Conservation (phyloP, 2,329 filamentous ascomycete species). For the Rachicladosporium sp. region DNA sequence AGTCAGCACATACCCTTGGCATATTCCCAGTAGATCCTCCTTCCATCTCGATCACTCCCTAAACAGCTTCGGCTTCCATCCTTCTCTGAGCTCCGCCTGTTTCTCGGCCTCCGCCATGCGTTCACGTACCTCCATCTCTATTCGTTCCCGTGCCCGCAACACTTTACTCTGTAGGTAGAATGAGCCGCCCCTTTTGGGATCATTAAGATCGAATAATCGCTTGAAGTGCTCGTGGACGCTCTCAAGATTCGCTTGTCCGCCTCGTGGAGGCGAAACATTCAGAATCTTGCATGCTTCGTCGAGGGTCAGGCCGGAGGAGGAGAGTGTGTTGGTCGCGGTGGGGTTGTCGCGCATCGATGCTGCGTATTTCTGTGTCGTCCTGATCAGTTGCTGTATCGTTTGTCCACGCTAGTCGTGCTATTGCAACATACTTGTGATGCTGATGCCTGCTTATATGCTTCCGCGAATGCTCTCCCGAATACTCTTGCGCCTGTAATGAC, state of each 20-base stretch:
- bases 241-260: conserved; percentile 64
- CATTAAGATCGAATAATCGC: conserved; percentile 84
- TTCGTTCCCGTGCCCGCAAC: conserved; percentile 74
- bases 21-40: background rate
- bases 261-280: conserved; percentile 80
- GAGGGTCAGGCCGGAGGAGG: conserved; percentile 68
- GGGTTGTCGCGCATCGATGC: conserved; percentile 12
- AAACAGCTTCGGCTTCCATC: conserved; percentile 91
- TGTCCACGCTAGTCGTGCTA: too few species aligned
- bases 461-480: conserved; percentile 80
- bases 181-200: conserved; percentile 88
- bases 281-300: conserved; percentile 96
- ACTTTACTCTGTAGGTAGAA: conserved; percentile 99
- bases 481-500: conserved; percentile 83
- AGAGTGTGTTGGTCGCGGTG: conserved; percentile 39
- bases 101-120: conserved; percentile 57
- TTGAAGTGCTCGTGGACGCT: conserved; percentile 81
- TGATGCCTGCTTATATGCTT: conserved; percentile 91
- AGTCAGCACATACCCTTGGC: conserved; percentile 8
- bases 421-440: conserved; percentile 44
- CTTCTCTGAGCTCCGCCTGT: conserved; percentile 69
- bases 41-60: conserved; percentile 54
- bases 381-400: too few species aligned
- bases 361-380: conserved; percentile 21
- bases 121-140: conserved; percentile 74